Base-by-base conservation (phyloP, 148 eudicot species). In the Cornus controversa region DNA sequence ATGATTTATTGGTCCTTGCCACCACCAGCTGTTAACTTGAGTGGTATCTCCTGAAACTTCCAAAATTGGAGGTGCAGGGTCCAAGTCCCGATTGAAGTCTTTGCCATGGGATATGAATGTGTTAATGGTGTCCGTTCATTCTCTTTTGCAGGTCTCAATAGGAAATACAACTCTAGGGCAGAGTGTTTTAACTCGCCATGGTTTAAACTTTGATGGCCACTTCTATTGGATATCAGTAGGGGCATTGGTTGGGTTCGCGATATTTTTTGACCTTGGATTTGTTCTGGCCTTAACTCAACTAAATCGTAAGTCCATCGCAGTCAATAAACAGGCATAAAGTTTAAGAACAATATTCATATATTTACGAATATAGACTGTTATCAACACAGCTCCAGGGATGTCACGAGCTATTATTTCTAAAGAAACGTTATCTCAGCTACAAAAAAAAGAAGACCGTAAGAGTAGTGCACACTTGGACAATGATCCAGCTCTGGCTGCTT, bases 211-310 rank as follows among this genome's bases (percentile, higher is more conserved):
- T 68, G 80, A 69, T 24, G 75, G 80, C 37, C 25, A 83, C 80
- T 67, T 79, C 53, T 88, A 76, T 60, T 88, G 88, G 88, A 71
- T 85, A 78, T 88, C 87, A n/a, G 53, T 85, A 27, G 85, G 82
- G n/a, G 87, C 82, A 23, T 45, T 88, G 50, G 47, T 81, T 69
- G 88, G 88, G 1, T 77, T 88, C 24, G 62, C 80, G 25, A 5
- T 88, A 26, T 34, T 88, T 31, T 83, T 81, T 58, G 77, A 85
- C 65, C 14, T 79, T 10, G 87, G 80, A 20, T 88, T 83, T 67
- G 75, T 63, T 13, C 54, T 88, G 75, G 86, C 91, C 6, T 81
- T 88, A 80, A 83, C 72, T 42, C 84, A 54, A 70, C 50, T 84
- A 70, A 83, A 85, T 18, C 58, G 91, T 83, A 84, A 81, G 82